phyloP scores from a whole-genome alignment of 257 asterid genomes.

The Ophiorrhiza pumila region DNA sequence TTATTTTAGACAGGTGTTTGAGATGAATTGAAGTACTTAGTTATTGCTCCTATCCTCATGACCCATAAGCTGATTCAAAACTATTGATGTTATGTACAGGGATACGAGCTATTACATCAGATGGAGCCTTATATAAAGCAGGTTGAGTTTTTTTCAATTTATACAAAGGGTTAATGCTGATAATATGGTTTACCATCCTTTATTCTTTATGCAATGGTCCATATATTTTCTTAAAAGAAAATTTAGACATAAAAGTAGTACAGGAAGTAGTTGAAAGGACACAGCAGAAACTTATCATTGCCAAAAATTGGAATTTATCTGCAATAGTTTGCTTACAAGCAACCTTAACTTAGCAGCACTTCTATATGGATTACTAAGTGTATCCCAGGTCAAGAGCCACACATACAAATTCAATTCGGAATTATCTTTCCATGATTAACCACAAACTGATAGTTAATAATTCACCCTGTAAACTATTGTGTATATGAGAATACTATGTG shows the following conservation, averaged over 20 bases:
- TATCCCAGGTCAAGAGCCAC: not conserved
- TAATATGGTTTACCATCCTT: not conserved
- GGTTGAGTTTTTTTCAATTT: constrained; percentile 37
- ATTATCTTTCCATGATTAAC: not conserved
- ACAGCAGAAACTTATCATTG: not conserved
- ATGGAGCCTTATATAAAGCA: constrained; percentile 94
- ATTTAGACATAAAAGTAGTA: not conserved
- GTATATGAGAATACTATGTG: not conserved
- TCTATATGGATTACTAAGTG: not conserved
- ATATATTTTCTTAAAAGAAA: not conserved
- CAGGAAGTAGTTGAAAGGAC: not conserved
- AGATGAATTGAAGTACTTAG: constrained; percentile 12
- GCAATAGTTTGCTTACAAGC: not conserved
- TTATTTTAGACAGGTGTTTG: constrained; percentile 71
- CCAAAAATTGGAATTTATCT: not conserved
- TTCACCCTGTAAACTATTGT: not conserved
- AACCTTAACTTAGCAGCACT: not conserved
- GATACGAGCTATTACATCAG: constrained; percentile 83
- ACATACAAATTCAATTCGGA: not conserved
- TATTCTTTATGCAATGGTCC: not conserved
- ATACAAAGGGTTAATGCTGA: not conserved
- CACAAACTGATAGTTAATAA: not conserved
- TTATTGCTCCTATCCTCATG: constrained; percentile 8
- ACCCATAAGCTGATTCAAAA: constrained; percentile 23
- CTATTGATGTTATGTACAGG: constrained; percentile 43